These are phyloP conservation scores for Lodderomyces oxycetoniae DNA, from an alignment of 1,139 yeast species.

Conservation along the genomic window DNA sequence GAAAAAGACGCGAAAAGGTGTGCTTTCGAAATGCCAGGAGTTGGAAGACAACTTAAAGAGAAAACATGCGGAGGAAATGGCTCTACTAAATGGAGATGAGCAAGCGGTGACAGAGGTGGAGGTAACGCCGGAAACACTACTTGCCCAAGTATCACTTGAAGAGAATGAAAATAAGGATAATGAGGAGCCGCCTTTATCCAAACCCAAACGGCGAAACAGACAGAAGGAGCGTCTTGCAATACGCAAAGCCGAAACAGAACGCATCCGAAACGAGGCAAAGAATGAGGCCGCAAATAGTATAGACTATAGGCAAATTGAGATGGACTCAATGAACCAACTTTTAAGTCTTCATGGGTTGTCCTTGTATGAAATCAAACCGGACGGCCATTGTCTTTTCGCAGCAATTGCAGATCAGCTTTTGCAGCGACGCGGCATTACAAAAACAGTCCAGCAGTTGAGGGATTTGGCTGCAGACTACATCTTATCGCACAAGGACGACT, in stretches of 20 bases:
- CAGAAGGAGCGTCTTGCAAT: slow-evolving; percentile 79
- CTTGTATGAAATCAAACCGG: slow-evolving; percentile 73
- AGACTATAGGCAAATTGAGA: slow-evolving; percentile 67
- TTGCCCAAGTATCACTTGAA: slow-evolving; percentile 47
- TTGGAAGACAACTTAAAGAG: slow-evolving; percentile 52
- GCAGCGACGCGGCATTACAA: slow-evolving; percentile 39
- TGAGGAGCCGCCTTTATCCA: slow-evolving; percentile 1
- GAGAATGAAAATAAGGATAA: slow-evolving; percentile 8
- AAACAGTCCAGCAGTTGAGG: slow-evolving; percentile 54
- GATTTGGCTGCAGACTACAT: slow-evolving; percentile 64
- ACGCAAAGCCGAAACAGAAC: slow-evolving; percentile 65
- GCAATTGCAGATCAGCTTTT: slow-evolving; percentile 75
- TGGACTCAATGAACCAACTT: slow-evolving; percentile 54
- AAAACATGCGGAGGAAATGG: slow-evolving; percentile 52
- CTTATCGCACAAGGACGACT: slow-evolving; percentile 58
- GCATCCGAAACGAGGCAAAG: slow-evolving; percentile 62
- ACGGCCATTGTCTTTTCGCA: slow-evolving; percentile 91
- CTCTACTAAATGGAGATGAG: slow-evolving; percentile 8
- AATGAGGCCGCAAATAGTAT: slow-evolving; percentile 64
- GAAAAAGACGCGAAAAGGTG: slow-evolving; percentile 65
- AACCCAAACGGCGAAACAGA: slow-evolving; percentile 58
- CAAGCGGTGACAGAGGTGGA: slow-evolving; percentile 35
- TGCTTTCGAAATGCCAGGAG: slow-evolving; percentile 50
- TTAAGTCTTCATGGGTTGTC: slow-evolving; percentile 45
- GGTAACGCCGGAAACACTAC: slow-evolving; percentile 58